Evolutionary conservation across 2,329 filamentous ascomycete genomes (phyloP), one percentile per base, ranked within the genome.

Genomic region (Ophiostoma angusticollis): DNA sequence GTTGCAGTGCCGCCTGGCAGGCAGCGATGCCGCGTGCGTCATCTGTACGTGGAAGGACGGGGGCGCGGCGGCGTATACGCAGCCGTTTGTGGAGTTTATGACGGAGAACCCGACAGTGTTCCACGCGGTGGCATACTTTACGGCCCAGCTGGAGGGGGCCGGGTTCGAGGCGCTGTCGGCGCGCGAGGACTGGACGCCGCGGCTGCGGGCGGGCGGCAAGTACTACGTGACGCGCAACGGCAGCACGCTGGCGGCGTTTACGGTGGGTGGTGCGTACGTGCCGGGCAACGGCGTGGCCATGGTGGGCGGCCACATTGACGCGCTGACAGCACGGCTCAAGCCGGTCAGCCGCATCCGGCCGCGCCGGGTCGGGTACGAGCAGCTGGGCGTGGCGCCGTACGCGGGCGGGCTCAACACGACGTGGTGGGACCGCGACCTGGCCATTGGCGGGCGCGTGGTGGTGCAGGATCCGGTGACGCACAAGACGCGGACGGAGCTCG

Each of bases 391-490:
- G 38, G 87, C 91, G 3, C 91, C 84, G 1, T 98, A 96, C 56
- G 89, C 86, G 9, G 89, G 91, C 36, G 86, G 68, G 2, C 63
- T 96, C 45, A 91, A 87, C 55, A 68, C 70, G 46, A 96, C 91
- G 1, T 96, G 91, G 91, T 96, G 87, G 89, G 91, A 96, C 58
- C 76, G 91, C 27, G 91, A 98, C 58, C 70, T 98, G 37, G 80
- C 83, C 48, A 82, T 96, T 50, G 91, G 86, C 47, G 91, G 91
- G 28, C 72, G 86, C 31, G 89, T 96, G 4, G 68, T 96, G 35
- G 78, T 96, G 32, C 82, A 78, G 47, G 79, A 94, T 50, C 56
- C 68, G 5, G 61, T 66, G 34, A 73, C 74, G 3, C 80, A 80
- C 49, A 93, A 89, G 69, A 84, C 93, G 25, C 68, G 72, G 17